Conservation (phyloP, 352 stramenopile genomes). For the Pythium apleroticum region DNA sequence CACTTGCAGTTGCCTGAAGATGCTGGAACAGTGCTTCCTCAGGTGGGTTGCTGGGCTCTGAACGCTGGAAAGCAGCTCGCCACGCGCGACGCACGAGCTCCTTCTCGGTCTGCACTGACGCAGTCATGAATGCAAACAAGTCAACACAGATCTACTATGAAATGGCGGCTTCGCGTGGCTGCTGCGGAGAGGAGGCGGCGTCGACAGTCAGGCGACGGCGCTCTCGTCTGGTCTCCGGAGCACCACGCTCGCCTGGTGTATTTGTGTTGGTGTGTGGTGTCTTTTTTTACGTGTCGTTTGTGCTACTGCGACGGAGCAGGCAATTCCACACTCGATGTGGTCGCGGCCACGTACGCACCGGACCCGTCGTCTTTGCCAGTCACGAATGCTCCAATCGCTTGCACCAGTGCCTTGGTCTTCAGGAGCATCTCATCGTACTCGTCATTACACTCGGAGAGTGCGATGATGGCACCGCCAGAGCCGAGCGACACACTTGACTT, state of each 20-base stretch:
- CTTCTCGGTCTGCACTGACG: background rate
- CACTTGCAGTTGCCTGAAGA: background rate
- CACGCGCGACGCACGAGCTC: constrained; percentile 23
- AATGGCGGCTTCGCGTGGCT: background rate
- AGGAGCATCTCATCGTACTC: constrained; percentile 94
- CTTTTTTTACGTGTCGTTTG: constrained; percentile 12
- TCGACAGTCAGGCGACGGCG: constrained; percentile 1
- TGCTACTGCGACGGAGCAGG: background rate
- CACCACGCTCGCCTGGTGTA: background rate
- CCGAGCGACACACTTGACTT: constrained; percentile 81
- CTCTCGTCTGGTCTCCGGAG: background rate
- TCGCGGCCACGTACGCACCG: constrained; percentile 26
- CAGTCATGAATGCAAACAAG: background rate
- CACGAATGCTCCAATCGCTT: constrained; percentile 53
- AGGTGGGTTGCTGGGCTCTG: background rate
- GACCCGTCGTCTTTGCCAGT: constrained; percentile 45
- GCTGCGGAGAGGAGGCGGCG: background rate
- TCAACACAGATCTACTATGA: background rate
- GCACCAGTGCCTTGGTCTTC: constrained; percentile 78
- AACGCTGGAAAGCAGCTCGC: constrained; percentile 13
- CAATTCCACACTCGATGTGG: background rate
- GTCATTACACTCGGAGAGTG: constrained; percentile 92
- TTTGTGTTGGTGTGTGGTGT: background rate
- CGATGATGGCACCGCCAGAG: constrained; percentile 95
- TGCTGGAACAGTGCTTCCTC: constrained; percentile 19